Evolutionary conservation across 228 moss, liverwort and hornwort genomes (phyloP), one percentile per base, ranked within the genome.

Genomic region (Sphagnum magellanicum): DNA sequence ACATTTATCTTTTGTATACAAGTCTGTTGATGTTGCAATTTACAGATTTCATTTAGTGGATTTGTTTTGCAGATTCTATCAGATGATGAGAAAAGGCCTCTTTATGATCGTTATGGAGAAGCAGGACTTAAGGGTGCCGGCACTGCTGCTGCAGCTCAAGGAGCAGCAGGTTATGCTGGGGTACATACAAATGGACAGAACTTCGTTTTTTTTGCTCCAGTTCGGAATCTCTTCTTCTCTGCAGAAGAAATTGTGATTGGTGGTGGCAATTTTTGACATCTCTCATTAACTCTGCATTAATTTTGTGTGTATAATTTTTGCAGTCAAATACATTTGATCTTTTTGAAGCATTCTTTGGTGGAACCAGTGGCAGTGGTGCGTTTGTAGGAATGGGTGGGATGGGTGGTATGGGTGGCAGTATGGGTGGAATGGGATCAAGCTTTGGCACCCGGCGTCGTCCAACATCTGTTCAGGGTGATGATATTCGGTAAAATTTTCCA

Each of bases 71-170:
- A 98, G 97, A 82, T 98, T 77, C 89, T 98, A 61, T 98, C 97
- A 76, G 97, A 98, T 76, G 97, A 98, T 76, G 97, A 93, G 73
- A 98, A 93, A 81, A 90, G 97, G 77, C 97, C 97, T 49, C 71
- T 98, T 50, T 98, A 98, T 83, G 97, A 98, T 76, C 93, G 93
- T 67, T 98, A 83, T 75, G 97, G 97, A 64, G 97, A 98, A 66
- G 93, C 93, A 78, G 97, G 91, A 59, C 87, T 98, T 53, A 93
- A 85, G 76, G 77, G 86, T 74, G 97, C 78, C 68, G 10, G 55
- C 52, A 76, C 68, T 55, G 85, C 69, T 60, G 51, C 68, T 55
- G 90, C 88, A 73, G 87, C 80, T 81, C 90, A 82, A 67, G 84
- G 73, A 61, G 74, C 84, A 65, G 32, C 32, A 32, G 87, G 90